Percentiles rank a stretch among this genome's conserved stretches.
phyloP scores from a whole-genome alignment of 2,329 filamentous ascomycete species.

The Pseudogymnoascus sp. region DNA sequence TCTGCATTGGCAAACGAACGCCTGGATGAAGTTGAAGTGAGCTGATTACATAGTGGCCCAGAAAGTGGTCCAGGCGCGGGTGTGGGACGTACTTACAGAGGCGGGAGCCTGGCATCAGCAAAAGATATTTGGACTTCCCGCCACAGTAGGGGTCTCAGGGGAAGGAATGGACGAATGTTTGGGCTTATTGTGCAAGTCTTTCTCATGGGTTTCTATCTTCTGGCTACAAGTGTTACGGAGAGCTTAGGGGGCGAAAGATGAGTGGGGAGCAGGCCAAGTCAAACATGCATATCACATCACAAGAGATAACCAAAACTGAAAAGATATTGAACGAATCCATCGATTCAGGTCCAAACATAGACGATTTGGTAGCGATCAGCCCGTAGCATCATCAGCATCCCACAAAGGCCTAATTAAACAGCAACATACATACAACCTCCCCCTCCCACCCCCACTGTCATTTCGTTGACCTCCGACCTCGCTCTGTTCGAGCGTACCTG shows the following conservation, averaged over 20 bases:
- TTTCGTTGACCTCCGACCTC: background rate
- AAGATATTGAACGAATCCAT: slow-evolving; percentile 8
- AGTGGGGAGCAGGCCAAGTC: background rate
- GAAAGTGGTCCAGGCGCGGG: too few relatives aligned
- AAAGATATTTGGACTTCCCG: too few relatives aligned
- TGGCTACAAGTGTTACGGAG: background rate
- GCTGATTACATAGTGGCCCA: too few relatives aligned
- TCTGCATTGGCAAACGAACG: too few relatives aligned
- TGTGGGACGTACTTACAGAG: too few relatives aligned
- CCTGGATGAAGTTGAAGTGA: too few relatives aligned
- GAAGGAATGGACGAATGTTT: background rate
- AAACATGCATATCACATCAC: background rate
- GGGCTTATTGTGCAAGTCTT: background rate
- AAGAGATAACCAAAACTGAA: background rate
- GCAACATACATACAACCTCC: slow-evolving; percentile 7
- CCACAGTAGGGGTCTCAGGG: too few relatives aligned
- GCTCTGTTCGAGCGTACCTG: background rate
- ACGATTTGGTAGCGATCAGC: background rate
- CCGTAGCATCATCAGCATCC: background rate
- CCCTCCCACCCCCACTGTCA: background rate
- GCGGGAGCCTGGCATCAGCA: too few relatives aligned
- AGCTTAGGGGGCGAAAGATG: background rate
- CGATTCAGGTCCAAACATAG: background rate
- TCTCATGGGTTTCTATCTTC: background rate
- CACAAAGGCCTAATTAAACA: background rate